Percentiles rank a stretch among this genome's conserved stretches.
phyloP scores from a whole-genome alignment of 2,329 filamentous ascomycete species.

The Clarireedia homoeocarpa region DNA sequence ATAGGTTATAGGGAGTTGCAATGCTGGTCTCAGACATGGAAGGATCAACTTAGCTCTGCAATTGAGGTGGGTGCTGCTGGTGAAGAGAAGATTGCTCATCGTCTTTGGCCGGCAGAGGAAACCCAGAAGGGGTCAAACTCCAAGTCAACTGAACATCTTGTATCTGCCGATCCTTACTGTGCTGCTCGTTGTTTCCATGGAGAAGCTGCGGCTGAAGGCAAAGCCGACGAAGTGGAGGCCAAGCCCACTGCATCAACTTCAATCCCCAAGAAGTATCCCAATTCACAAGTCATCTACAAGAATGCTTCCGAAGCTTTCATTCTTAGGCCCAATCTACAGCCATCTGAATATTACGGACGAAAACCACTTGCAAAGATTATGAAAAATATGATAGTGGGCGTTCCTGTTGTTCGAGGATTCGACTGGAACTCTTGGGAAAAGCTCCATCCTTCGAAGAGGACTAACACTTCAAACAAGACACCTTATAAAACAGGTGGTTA shows the following conservation, averaged over 20 bases:
- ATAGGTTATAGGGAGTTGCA: slow-evolving; percentile 80
- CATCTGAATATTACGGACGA: slow-evolving; percentile 77
- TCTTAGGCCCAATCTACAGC: slow-evolving; percentile 75
- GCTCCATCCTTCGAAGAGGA: slow-evolving; percentile 42
- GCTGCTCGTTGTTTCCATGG: slow-evolving; percentile 52
- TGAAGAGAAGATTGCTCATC: slow-evolving; percentile 81
- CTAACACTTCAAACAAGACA: slow-evolving; percentile 27
- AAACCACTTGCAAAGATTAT: slow-evolving; percentile 71
- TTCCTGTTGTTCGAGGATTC: slow-evolving; percentile 86
- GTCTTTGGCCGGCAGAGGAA: slow-evolving; percentile 62
- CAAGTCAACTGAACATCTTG: slow-evolving; percentile 14
- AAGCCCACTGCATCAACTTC: slow-evolving; percentile 14
- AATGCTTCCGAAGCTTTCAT: slow-evolving; percentile 72
- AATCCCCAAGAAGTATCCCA: slow-evolving; percentile 52
- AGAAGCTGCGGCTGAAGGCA: slow-evolving; percentile 49
- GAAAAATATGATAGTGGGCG: slow-evolving; percentile 73
- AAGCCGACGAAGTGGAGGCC: slow-evolving; percentile 25
- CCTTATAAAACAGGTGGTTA: slow-evolving; percentile 19
- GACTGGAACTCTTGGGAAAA: slow-evolving; percentile 69
- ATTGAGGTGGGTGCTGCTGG: slow-evolving; percentile 82
- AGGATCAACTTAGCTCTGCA: slow-evolving; percentile 82
- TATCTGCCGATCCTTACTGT: slow-evolving; percentile 45
- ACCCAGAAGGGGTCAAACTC: slow-evolving; percentile 28
- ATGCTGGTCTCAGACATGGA: slow-evolving; percentile 89
- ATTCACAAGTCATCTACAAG: slow-evolving; percentile 81